These are phyloP conservation scores for Dothidotthia symphoricarpi DNA, from an alignment of 2,329 filamentous ascomycete genomes.

Conservation along the genomic window DNA sequence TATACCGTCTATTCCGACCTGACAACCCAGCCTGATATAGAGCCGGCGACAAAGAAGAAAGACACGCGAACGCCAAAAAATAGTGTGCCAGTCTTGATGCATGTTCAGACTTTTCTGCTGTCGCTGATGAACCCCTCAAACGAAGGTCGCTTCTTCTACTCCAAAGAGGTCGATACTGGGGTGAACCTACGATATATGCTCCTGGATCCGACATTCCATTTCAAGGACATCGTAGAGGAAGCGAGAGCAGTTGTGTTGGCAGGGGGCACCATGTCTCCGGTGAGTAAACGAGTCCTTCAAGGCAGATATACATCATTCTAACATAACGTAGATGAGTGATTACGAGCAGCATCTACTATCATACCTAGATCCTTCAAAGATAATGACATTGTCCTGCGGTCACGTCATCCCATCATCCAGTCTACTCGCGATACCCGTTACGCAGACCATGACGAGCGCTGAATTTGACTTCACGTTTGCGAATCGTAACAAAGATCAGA, in stretches of 20 bases:
- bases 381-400: constrained; percentile 85
- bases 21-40: constrained; percentile 32
- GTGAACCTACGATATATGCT: constrained; percentile 78
- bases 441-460: constrained; percentile 46
- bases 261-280: constrained; percentile 94
- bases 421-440: constrained; percentile 74
- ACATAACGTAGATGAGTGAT: constrained; percentile 65
- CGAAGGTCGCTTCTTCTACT: constrained; percentile 62
- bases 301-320: background rate
- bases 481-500: constrained; percentile 65
- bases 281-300: constrained; percentile 31
- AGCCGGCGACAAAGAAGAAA: constrained; percentile 3
- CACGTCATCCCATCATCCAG: constrained; percentile 87
- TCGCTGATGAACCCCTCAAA: constrained; percentile 81
- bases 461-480: constrained; percentile 87
- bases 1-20: constrained; percentile 68
- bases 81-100: constrained; percentile 57
- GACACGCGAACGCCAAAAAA: constrained; percentile 17
- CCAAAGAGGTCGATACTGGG: constrained; percentile 49
- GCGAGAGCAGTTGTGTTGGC: constrained; percentile 86
- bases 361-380: constrained; percentile 59
- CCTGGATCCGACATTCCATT: constrained; percentile 86
- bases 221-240: constrained; percentile 79
- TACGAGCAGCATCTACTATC: constrained; percentile 86
- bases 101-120: constrained; percentile 68